Evolutionary conservation across 1,284 basidiomycete genomes (phyloP).

Genomic region (Sanghuangporus sanghuang): DNA sequence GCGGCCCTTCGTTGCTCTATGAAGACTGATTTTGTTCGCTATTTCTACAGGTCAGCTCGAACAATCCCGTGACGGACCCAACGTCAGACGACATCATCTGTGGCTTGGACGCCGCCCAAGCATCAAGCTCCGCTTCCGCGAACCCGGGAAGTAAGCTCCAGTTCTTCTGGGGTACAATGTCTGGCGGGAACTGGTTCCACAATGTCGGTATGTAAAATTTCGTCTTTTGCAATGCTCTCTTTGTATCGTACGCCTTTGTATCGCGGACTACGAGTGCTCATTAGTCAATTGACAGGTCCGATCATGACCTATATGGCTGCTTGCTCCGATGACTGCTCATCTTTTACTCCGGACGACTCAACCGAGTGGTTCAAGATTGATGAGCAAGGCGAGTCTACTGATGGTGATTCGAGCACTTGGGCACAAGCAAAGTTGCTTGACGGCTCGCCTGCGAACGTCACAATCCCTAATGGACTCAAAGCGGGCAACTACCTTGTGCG

Average conservation of each 20-base stretch:
- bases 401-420: constrained; percentile 29
- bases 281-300: constrained; percentile 40
- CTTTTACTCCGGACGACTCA: constrained; percentile 9
- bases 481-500: constrained; percentile 67
- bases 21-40: not conserved
- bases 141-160: constrained; percentile 10
- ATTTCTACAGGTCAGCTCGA: constrained; percentile 5
- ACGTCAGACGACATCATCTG: constrained; percentile 13
- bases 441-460: constrained; percentile 33
- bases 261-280: not conserved
- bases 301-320: constrained; percentile 68
- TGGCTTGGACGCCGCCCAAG: constrained; percentile 5
- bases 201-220: constrained; percentile 6
- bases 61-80: constrained; percentile 11
- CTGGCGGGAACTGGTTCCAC: constrained; percentile 13
- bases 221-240: not conserved
- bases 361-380: constrained; percentile 71
- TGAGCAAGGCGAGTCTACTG: constrained; percentile 35
- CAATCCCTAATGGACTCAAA: constrained; percentile 48
- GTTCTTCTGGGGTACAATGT: constrained; percentile 7
- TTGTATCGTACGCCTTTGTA: not conserved
- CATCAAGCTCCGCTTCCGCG: constrained; percentile 3
- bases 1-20: not conserved
- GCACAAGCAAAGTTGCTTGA: constrained; percentile 31
- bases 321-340: constrained; percentile 37